Evolutionary conservation across 768 basidiomycete species (phyloP), one percentile per base, ranked within the genome.

Genomic region (Boletus speciosus): DNA sequence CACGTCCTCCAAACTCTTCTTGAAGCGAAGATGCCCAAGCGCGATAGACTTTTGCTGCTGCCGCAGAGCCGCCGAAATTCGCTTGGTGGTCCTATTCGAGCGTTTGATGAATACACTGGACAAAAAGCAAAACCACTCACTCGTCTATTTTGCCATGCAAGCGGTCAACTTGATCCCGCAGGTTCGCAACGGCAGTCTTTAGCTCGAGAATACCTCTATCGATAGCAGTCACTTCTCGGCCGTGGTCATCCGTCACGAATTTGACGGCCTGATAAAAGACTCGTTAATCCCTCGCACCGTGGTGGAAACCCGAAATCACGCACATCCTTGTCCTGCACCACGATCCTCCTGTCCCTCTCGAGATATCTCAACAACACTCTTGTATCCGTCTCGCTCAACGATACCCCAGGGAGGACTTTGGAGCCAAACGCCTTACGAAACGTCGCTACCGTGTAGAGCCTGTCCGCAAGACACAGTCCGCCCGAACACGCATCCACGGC

Each of bases 121-220:
- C 21, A 44, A 31, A 21, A n/a, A 25, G 42, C 4, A 16, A 16
- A 29, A 14, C 6, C 15, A 65, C 79, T 58, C 71, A 95, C 93
- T 85, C 78, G 61, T 84, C 79, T 35, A 95, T 88, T 68, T 85
- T 86, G 19, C 60, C 54, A 46, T 93, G 87, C 32, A 96, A 71
- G 11, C 75, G 74, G 9, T 84, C 78, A 0, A 95, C 77, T 65
- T 95, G 93, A 5, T 71, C 64, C 47, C 86, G 81, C 12, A 98
- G 67, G 56, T 81, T 84, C 47, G 72, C 65, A 27, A 93, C 78
- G 1, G 90, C 90, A 0, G 70, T 75, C 70, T 88, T 86, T 50
- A 98, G 78, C 57, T 93, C 87, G 6, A 98, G 72, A 15, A 95
- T 83, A 10, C 95, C 90, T 39, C 71, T 76, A 63, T 98, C 95